Conservation (phyloP, 1,139 yeast species). For the Saccharomycopsis phalli region DNA sequence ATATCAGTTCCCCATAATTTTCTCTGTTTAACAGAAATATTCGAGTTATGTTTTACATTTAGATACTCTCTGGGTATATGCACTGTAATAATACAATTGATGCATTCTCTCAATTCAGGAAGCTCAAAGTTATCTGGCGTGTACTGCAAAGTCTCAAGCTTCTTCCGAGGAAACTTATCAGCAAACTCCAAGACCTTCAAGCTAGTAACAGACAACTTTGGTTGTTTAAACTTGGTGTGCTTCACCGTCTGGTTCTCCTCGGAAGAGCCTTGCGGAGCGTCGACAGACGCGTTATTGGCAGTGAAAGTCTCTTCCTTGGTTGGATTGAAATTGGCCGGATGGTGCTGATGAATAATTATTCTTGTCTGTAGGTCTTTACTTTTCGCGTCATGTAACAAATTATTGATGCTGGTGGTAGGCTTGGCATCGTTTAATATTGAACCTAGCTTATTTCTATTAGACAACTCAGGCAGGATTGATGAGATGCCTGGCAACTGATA, state of each 20-base stretch:
- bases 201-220: constrained; percentile 31
- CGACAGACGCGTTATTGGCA: not conserved
- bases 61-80: constrained; percentile 45
- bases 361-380: constrained; percentile 11
- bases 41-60: constrained; percentile 25
- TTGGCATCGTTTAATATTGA: constrained; percentile 3
- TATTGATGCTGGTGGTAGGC: constrained; percentile 5
- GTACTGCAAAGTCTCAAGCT: constrained; percentile 56
- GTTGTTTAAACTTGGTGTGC: not conserved
- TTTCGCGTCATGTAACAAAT: constrained; percentile 8
- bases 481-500: constrained; percentile 13
- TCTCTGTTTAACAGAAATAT: constrained; percentile 38
- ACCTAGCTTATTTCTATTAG: constrained; percentile 2
- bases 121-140: constrained; percentile 37
- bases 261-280: not conserved
- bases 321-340: constrained; percentile 11
- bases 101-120: constrained; percentile 38
- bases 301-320: constrained; percentile 5
- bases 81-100: constrained; percentile 55
- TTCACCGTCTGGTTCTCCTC: not conserved
- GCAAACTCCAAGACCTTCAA: constrained; percentile 39
- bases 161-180: constrained; percentile 37
- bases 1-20: constrained; percentile 88
- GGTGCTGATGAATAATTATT: constrained; percentile 20
- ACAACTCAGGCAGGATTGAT: constrained; percentile 2